A percentile compares a stretch with the other conserved stretches of the same genome.
These are phyloP conservation scores for Coniochaeta pulveracea DNA, from an alignment of 2,329 filamentous ascomycete genomes.

Conservation along the genomic window DNA sequence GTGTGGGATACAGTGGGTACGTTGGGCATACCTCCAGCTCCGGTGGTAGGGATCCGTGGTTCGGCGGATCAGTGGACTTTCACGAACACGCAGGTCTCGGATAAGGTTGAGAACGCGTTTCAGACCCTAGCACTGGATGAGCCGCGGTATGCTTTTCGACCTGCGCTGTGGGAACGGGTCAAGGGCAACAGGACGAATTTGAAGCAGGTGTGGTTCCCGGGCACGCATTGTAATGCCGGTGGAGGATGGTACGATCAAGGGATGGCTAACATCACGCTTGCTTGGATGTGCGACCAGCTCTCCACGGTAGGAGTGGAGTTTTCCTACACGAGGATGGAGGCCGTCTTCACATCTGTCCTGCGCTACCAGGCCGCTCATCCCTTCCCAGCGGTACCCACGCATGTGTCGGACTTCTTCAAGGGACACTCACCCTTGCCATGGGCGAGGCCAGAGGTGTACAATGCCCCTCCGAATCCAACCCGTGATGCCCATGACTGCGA, in stretches of 20 bases:
- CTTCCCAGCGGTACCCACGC: conserved; percentile 13
- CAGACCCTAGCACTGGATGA: conserved; percentile 40
- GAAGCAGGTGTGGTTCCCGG: conserved; percentile 43
- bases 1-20: conserved; percentile 40
- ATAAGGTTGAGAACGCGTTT: conserved; percentile 32
- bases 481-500: conserved; percentile 16
- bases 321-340: conserved; percentile 13
- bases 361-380: conserved; percentile 20
- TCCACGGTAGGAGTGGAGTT: conserved; percentile 20
- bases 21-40: conserved; percentile 29
- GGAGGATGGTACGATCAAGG: conserved; percentile 40
- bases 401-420: background rate
- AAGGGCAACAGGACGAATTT: conserved; percentile 17
- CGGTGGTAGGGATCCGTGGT: conserved; percentile 24
- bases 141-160: conserved; percentile 26
- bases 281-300: conserved; percentile 24
- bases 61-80: conserved; percentile 25
- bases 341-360: conserved; percentile 15
- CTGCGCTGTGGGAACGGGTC: conserved; percentile 28
- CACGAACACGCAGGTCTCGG: conserved; percentile 29
- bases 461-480: conserved; percentile 7
- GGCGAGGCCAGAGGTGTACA: conserved; percentile 16
- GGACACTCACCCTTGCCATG: conserved; percentile 9
- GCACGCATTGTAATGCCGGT: conserved; percentile 50
- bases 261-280: conserved; percentile 19